phyloP scores from a whole-genome alignment of 352 stramenopile genomes.

The Pseudoperonospora humuli region DNA sequence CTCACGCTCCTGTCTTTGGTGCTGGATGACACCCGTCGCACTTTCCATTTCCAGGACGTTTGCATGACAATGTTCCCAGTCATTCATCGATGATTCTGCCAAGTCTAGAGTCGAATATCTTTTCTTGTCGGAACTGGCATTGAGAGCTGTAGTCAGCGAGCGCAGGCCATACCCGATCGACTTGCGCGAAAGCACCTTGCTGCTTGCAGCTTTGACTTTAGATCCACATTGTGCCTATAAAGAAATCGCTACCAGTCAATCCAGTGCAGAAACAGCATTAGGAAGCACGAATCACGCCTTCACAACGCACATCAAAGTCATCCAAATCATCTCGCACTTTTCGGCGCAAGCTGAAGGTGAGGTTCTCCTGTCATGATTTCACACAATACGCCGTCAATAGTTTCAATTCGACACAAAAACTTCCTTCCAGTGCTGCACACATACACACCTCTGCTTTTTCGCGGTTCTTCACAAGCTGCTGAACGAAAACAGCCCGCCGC shows the following conservation, averaged over 20 bases:
- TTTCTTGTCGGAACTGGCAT: conserved; percentile 18
- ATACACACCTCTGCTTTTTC: conserved; percentile 31
- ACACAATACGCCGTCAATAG: background rate
- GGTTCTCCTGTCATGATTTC: conserved; percentile 22
- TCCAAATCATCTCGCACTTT: conserved; percentile 44
- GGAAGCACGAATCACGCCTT: too few species aligned
- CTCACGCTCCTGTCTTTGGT: conserved; percentile 42
- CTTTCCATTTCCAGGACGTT: conserved; percentile 24
- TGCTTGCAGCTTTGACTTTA: background rate
- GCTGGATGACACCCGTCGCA: conserved; percentile 27
- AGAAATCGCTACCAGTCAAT: conserved; percentile 1
- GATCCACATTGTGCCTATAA: conserved; percentile 8
- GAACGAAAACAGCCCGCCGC: conserved; percentile 38
- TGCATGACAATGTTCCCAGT: conserved; percentile 24
- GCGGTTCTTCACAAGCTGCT: conserved; percentile 38
- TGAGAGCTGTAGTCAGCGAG: conserved; percentile 59
- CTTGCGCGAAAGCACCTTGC: conserved; percentile 25
- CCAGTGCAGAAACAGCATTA: background rate
- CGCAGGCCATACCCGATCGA: conserved; percentile 60
- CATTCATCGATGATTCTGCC: conserved; percentile 18
- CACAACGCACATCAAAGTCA: conserved; percentile 44
- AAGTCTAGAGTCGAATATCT: conserved; percentile 19
- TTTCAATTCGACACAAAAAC: too few species aligned
- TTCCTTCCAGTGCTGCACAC: background rate
- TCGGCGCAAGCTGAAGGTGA: conserved; percentile 45